These are phyloP conservation scores for Penicillium palitans DNA, from an alignment of 2,329 filamentous ascomycete genomes.

Conservation along the genomic window DNA sequence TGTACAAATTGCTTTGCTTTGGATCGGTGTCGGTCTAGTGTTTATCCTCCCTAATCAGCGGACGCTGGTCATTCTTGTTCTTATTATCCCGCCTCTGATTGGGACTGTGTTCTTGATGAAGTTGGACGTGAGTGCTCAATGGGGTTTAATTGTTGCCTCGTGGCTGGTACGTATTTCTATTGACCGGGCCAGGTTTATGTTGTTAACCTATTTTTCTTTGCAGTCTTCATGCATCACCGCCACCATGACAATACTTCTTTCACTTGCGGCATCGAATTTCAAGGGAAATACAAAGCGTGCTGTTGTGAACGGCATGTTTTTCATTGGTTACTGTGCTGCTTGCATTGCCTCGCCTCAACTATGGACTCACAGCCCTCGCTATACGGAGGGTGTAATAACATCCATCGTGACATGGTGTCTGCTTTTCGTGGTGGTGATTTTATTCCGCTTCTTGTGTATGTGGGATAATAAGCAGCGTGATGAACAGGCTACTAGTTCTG, in stretches of 20 bases:
- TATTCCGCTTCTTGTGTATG: conserved; percentile 17
- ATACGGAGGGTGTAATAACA: conserved; percentile 50
- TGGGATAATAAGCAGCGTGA: conserved; percentile 18
- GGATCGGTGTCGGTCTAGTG: conserved; percentile 47
- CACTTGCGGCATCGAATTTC: conserved; percentile 51
- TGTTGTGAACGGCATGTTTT: conserved; percentile 51
- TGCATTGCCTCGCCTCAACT: conserved; percentile 52
- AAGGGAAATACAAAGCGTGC: conserved; percentile 55
- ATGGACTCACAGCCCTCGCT: conserved; percentile 47
- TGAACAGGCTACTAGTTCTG: conserved; percentile 5
- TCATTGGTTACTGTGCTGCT: conserved; percentile 52
- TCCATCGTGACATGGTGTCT: conserved; percentile 30
- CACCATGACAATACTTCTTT: conserved; percentile 46
- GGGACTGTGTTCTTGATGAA: conserved; percentile 49
- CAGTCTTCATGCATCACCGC: conserved; percentile 48
- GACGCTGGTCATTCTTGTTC: conserved; percentile 40
- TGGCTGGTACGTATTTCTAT: conserved; percentile 43
- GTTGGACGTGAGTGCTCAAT: conserved; percentile 43
- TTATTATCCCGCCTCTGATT: conserved; percentile 48
- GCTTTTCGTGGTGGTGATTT: conserved; percentile 15
- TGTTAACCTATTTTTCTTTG: not conserved
- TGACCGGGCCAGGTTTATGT: not conserved
- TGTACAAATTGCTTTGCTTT: conserved; percentile 50
- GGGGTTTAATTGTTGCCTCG: conserved; percentile 51
- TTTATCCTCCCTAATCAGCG: conserved; percentile 45